These are phyloP conservation scores for Diaporthe sp. DNA, from an alignment of 2,329 filamentous ascomycete species.

Conservation along the genomic window DNA sequence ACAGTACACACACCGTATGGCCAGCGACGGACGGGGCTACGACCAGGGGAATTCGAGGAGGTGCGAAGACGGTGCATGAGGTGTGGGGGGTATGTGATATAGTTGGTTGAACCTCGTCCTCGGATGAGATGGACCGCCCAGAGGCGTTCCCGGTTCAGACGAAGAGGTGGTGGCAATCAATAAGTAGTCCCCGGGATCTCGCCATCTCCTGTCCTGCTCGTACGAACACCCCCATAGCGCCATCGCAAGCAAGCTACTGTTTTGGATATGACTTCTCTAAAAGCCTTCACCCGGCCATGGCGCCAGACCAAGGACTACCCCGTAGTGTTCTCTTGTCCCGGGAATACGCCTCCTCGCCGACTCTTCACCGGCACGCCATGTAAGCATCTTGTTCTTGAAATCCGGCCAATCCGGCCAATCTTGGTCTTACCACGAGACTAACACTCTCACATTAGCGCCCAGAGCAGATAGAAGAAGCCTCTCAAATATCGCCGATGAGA, in stretches of 20 bases:
- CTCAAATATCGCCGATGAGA: conserved; percentile 23
- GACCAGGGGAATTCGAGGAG: conserved; percentile 16
- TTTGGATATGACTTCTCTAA: conserved; percentile 26
- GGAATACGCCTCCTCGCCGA: conserved; percentile 31
- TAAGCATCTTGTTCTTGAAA: conserved; percentile 14
- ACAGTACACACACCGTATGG: conserved; percentile 26
- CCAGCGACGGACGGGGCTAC: neutral
- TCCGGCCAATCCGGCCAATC: neutral
- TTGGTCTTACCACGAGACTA: neutral
- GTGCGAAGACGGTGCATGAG: conserved; percentile 25
- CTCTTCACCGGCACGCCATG: conserved; percentile 30
- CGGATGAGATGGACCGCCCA: conserved; percentile 10
- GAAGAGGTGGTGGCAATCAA: conserved; percentile 20
- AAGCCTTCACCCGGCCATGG: conserved; percentile 16
- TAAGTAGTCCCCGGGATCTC: conserved; percentile 25
- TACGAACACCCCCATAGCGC: conserved; percentile 6
- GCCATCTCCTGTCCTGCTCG: neutral
- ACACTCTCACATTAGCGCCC: conserved; percentile 7
- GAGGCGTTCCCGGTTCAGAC: neutral
- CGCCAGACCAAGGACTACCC: conserved; percentile 21
- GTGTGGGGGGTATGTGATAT: conserved; percentile 21
- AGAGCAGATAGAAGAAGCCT: conserved; percentile 2
- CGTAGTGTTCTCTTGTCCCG: conserved; percentile 18
- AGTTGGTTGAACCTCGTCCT: conserved; percentile 13
- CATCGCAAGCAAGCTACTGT: conserved; percentile 12